These are phyloP conservation scores for Penicillium sp. DNA, from an alignment of 2,329 filamentous ascomycete species.

Conservation along the genomic window DNA sequence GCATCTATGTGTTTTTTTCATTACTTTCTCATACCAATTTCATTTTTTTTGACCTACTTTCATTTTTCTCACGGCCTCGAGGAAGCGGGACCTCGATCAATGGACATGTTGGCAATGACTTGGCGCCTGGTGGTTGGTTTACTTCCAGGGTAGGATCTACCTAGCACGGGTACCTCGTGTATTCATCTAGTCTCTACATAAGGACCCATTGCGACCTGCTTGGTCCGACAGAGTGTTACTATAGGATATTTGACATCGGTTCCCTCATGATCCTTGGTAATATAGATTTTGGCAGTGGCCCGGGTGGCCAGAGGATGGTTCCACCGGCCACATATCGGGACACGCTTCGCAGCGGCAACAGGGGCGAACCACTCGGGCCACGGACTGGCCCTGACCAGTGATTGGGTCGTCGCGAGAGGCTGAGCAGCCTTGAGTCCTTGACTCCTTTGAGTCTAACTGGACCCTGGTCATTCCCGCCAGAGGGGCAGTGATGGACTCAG, in stretches of 20 bases:
- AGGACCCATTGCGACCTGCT: neutral
- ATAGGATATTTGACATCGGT: neutral
- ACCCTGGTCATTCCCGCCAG: constrained; percentile 2
- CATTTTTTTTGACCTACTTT: neutral
- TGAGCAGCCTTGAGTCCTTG: neutral
- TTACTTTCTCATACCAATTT: constrained; percentile 16
- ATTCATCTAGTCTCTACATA: neutral
- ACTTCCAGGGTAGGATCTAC: neutral
- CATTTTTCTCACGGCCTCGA: neutral
- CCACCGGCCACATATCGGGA: neutral
- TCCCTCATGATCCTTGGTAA: neutral
- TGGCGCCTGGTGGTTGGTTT: neutral
- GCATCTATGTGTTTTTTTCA: constrained; percentile 4
- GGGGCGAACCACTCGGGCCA: neutral
- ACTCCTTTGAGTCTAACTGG: neutral
- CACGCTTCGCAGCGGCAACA: neutral
- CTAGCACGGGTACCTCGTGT: neutral
- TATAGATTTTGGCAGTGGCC: neutral
- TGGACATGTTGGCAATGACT: neutral
- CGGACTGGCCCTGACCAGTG: too few species aligned
- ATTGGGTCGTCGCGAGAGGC: neutral
- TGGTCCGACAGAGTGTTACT: neutral
- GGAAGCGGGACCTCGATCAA: neutral
- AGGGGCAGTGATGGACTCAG: neutral
- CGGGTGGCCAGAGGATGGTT: neutral